Percentiles rank a stretch among this genome's conserved stretches.
phyloP scores from a whole-genome alignment of 169 alveolate genomes.

The Plasmodium gonderi region DNA sequence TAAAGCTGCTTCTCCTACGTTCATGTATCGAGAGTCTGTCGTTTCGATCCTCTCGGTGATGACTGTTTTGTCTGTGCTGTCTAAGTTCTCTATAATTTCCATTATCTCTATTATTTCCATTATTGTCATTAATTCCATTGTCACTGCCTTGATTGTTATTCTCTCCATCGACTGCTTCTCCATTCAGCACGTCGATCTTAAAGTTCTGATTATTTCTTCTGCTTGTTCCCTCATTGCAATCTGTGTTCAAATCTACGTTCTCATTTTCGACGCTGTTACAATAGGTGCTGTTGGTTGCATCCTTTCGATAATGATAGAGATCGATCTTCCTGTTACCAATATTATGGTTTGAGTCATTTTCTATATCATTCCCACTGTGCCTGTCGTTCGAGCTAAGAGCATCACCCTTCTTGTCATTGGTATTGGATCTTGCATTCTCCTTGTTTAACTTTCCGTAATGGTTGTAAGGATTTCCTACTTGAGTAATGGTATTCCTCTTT shows the following conservation, averaged over 20 bases:
- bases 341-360: not conserved
- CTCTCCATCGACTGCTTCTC: not conserved
- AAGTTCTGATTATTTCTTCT: not conserved
- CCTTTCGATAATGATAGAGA: constrained; percentile 7
- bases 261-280: constrained; percentile 56
- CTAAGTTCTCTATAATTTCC: too few species aligned
- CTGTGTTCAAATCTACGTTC: not conserved
- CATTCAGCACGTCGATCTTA: too few species aligned
- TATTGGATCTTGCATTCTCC: too few species aligned
- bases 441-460: not conserved
- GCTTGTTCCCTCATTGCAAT: not conserved
- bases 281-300: constrained; percentile 40
- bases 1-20: constrained; percentile 7
- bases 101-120: not conserved
- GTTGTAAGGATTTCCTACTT: not conserved
- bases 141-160: not conserved
- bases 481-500: not conserved
- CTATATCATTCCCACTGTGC: not conserved
- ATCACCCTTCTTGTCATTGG: too few species aligned
- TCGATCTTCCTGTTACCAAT: not conserved
- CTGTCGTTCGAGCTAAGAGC: too few species aligned
- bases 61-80: too few species aligned
- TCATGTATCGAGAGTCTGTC: not conserved
- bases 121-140: not conserved
- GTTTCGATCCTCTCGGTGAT: not conserved